phyloP scores from a whole-genome alignment of 1,139 yeast genomes.

The Lodderomyces parapsilosis region DNA sequence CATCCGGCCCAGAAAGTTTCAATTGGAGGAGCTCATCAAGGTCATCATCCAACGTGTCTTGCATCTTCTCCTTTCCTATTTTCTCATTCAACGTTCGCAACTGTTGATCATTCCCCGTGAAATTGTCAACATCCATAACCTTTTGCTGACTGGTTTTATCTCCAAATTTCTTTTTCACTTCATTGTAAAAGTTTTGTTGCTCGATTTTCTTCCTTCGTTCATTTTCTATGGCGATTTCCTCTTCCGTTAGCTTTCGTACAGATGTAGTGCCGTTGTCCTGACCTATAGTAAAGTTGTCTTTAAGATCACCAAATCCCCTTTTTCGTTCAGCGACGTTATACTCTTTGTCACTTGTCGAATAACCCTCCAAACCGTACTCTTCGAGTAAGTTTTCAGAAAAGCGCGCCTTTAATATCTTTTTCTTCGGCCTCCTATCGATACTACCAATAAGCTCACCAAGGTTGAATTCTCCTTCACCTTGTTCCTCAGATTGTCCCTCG shows the following conservation, averaged over 20 bases:
- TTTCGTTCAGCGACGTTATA: background rate
- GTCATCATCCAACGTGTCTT: constrained; percentile 7
- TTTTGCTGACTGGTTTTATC: constrained; percentile 16
- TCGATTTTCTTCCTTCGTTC: constrained; percentile 24
- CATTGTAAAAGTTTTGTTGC: constrained; percentile 27
- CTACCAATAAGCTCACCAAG: constrained; percentile 28
- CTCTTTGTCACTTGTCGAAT: constrained; percentile 12
- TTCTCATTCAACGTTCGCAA: constrained; percentile 27
- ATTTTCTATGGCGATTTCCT: constrained; percentile 28
- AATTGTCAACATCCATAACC: constrained; percentile 41
- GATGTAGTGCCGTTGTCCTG: constrained; percentile 13
- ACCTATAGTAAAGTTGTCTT: constrained; percentile 38
- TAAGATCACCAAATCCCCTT: constrained; percentile 18
- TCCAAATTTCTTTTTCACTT: constrained; percentile 31
- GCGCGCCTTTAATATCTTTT: constrained; percentile 32
- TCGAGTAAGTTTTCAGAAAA: constrained; percentile 35
- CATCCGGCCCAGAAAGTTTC: background rate
- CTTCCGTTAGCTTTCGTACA: constrained; percentile 23
- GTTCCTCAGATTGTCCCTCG: constrained; percentile 13
- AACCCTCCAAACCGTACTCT: constrained; percentile 41
- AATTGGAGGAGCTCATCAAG: constrained; percentile 1
- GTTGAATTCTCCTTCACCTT: constrained; percentile 14
- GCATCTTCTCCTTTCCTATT: constrained; percentile 15
- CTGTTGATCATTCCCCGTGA: constrained; percentile 26
- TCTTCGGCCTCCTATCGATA: constrained; percentile 19